Evolutionary conservation across 129 eudicot genomes (phyloP), one percentile per base, ranked within the genome.

Genomic region (Lonicera japonica): DNA sequence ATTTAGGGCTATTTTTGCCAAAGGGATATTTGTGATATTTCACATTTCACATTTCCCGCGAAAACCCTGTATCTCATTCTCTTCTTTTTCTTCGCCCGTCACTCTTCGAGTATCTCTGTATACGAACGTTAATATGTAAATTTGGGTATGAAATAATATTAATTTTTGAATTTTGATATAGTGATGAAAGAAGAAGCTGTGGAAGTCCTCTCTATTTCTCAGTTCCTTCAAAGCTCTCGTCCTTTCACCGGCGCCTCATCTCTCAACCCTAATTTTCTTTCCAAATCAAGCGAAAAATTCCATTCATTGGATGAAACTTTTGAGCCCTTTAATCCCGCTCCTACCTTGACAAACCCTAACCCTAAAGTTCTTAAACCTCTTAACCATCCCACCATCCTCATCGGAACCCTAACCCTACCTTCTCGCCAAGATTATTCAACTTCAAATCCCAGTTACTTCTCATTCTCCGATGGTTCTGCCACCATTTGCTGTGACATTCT

Each of bases 401-500:
- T 69, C 64, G 97, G 97, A 75, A 85, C 81, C 72, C 69, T 89
- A 64, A 75, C 72, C 62, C 53, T 75, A 23, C 80, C 88, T 34
- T 9, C 64, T 43, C 8, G 8, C 8, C 16, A 23, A 8, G 38
- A 2, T 39, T 5, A 34, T 52, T 58, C 46, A 51, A 47, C 50
- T 43, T 53, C 38, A 50, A 72, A 11, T 45, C 72, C 25, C 9
- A 62, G 58, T 29, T 85, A 92, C 79, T 74, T 94, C 10, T 60
- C 45, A 13, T 94, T 94, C 58, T 68, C 85, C 11, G 99, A 94
- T 63, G 74, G 53, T 19, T 76, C 86, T 0, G 79, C 74, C 34
- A 20, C 82, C 11, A 41, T 88, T 54, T 85, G 89, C 43, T 88
- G 95, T 60, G 95, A 94, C 46, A 48, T 94, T 63, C 73, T 94